phyloP scores from a whole-genome alignment of 1,139 yeast genomes.

The Taphrina pruni region DNA sequence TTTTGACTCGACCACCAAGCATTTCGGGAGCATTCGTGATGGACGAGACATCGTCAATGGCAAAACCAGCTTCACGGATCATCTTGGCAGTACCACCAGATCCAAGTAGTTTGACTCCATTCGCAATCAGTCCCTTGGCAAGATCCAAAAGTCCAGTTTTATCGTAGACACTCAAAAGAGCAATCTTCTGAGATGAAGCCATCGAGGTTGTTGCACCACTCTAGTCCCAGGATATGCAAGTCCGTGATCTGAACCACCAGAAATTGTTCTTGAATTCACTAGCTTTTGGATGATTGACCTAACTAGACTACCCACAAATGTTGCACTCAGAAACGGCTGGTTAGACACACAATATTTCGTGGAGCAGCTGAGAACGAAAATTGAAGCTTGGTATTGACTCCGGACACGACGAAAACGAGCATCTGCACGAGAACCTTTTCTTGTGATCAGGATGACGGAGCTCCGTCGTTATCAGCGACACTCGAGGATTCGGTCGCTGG shows the following conservation, averaged over 20 bases:
- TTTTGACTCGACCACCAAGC: slow-evolving; percentile 98
- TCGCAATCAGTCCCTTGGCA: slow-evolving; percentile 89
- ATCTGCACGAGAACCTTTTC: not conserved
- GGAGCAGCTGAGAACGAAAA: slow-evolving; percentile 5
- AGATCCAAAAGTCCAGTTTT: slow-evolving; percentile 94
- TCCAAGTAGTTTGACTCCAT: slow-evolving; percentile 88
- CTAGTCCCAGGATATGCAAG: too few relatives aligned
- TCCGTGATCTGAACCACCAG: too few relatives aligned
- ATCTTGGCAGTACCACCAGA: slow-evolving; percentile 96
- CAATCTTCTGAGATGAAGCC: slow-evolving; percentile 51
- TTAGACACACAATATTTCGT: not conserved
- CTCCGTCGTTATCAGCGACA: slow-evolving; percentile 6
- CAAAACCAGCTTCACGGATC: slow-evolving; percentile 96
- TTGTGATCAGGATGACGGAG: not conserved
- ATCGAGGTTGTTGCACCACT: not conserved
- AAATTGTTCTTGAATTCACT: too few relatives aligned
- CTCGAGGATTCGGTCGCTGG: not conserved
- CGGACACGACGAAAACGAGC: slow-evolving; percentile 4
- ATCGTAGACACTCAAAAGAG: slow-evolving; percentile 94
- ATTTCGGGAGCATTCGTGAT: slow-evolving; percentile 98
- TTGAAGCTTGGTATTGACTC: not conserved
- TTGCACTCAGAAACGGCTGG: too few relatives aligned
- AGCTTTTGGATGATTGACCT: too few relatives aligned
- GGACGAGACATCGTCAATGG: slow-evolving; percentile 91
- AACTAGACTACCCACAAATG: too few relatives aligned